Conservation (phyloP, 768 basidiomycete genomes). For the Serendipita sp. region DNA sequence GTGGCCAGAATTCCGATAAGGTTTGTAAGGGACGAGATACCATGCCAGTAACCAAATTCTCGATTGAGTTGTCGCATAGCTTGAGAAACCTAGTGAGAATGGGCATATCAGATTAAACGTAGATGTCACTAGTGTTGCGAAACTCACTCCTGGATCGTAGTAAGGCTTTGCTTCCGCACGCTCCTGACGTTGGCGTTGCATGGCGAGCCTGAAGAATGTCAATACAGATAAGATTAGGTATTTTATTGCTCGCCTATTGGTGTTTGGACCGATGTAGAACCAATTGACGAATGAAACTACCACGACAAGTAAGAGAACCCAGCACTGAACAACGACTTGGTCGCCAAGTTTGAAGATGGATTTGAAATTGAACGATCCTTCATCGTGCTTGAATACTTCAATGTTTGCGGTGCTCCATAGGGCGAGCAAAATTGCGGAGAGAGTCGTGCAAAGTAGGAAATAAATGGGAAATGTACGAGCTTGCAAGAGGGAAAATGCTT, state of each 20-base stretch:
- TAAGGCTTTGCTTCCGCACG: conserved; percentile 54
- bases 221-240: not conserved
- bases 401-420: conserved; percentile 45
- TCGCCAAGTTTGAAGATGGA: conserved; percentile 30
- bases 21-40: conserved; percentile 52
- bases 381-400: conserved; percentile 23
- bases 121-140: conserved; percentile 8
- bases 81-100: conserved; percentile 33
- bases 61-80: conserved; percentile 55
- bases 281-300: conserved; percentile 42
- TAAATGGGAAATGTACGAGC: conserved; percentile 61
- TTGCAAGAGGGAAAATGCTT: conserved; percentile 58
- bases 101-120: not conserved
- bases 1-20: conserved; percentile 41
- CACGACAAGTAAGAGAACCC: conserved; percentile 32
- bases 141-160: conserved; percentile 45
- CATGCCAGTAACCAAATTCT: conserved; percentile 50
- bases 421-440: conserved; percentile 38
- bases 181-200: conserved; percentile 52
- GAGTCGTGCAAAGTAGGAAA: conserved; percentile 41
- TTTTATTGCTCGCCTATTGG: conserved; percentile 38
- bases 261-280: conserved; percentile 53
- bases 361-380: conserved; percentile 9
- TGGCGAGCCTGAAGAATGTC: conserved; percentile 43
- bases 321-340: conserved; percentile 50